Conservation (phyloP, 805 yeast species). For the Pichia exigua region DNA sequence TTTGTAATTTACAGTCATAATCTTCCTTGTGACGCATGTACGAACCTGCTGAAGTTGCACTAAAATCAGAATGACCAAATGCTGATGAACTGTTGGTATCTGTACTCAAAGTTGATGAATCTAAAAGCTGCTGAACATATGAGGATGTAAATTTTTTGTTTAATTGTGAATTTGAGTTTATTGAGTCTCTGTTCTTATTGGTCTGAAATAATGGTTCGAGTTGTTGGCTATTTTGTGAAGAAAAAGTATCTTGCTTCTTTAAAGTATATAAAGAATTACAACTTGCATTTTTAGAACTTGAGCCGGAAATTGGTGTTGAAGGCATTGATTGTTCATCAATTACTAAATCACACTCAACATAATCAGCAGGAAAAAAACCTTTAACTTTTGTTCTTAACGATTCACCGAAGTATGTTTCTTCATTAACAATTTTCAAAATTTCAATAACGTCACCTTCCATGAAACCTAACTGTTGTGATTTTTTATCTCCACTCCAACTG, state of each 20-base stretch:
- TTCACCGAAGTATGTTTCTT: slow-evolving; percentile 87
- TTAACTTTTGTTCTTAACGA: slow-evolving; percentile 70
- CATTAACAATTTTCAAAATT: slow-evolving; percentile 69
- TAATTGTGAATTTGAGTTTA: slow-evolving; percentile 3
- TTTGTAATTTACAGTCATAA: slow-evolving; percentile 11
- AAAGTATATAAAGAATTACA: slow-evolving; percentile 4
- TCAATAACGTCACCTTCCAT: slow-evolving; percentile 90
- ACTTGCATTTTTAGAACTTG: slow-evolving; percentile 1
- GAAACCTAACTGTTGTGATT: slow-evolving; percentile 77
- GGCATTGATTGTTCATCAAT: background rate
- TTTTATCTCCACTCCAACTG: slow-evolving; percentile 92
- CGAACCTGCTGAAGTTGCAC: slow-evolving; percentile 88
- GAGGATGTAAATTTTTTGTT: slow-evolving; percentile 15
- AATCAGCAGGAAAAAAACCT: slow-evolving; percentile 85
- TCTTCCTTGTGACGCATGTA: slow-evolving; percentile 56
- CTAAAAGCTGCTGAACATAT: slow-evolving; percentile 22
- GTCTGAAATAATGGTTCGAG: background rate
- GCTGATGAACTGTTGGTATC: slow-evolving; percentile 33
- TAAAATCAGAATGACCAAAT: slow-evolving; percentile 58
- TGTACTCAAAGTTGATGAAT: slow-evolving; percentile 21
- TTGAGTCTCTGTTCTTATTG: background rate
- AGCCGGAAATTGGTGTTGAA: background rate
- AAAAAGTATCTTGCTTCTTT: slow-evolving; percentile 5
- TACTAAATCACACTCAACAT: slow-evolving; percentile 65
- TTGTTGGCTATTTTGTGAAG: background rate